phyloP scores from a whole-genome alignment of 164 flowering plant species.

The Stephania yunnanensis region DNA sequence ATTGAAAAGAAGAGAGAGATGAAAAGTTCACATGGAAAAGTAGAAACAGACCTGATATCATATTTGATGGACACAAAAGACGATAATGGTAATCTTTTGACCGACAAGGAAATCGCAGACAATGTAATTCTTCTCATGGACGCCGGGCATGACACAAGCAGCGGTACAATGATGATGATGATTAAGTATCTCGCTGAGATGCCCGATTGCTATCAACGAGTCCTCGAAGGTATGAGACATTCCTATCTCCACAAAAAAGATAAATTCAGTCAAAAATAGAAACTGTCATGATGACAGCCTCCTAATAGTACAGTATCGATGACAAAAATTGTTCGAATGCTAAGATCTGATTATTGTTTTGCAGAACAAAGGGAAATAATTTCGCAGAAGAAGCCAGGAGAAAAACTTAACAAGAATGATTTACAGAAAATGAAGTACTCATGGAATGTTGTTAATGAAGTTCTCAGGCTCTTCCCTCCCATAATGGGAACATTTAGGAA shows the following conservation, averaged over 20 bases:
- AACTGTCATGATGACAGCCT: background rate
- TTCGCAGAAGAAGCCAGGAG: slow-evolving; percentile 7
- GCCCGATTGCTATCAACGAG: slow-evolving; percentile 16
- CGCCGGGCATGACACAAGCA: slow-evolving; percentile 19
- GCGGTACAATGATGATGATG: slow-evolving; percentile 20
- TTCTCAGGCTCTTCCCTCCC: slow-evolving; percentile 13
- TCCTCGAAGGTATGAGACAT: slow-evolving; percentile 12
- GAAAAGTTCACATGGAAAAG: background rate
- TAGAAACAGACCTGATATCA: slow-evolving; percentile 16
- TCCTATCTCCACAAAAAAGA: too few relatives aligned
- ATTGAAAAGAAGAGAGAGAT: slow-evolving; percentile 8
- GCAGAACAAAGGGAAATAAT: slow-evolving; percentile 14
- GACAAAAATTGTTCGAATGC: too few relatives aligned
- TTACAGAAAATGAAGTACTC: slow-evolving; percentile 19
- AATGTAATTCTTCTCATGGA: slow-evolving; percentile 18
- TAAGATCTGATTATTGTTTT: background rate
- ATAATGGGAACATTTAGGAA: slow-evolving; percentile 15
- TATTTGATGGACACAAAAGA: slow-evolving; percentile 12
- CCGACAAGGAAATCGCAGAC: slow-evolving; percentile 17
- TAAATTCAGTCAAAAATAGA: background rate
- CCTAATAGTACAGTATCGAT: background rate
- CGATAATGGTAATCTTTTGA: slow-evolving; percentile 14
- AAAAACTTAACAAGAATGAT: slow-evolving; percentile 15
- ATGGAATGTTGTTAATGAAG: slow-evolving; percentile 13
- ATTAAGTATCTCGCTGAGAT: slow-evolving; percentile 15